phyloP scores from a whole-genome alignment of 371 early-diverging fungal species.

The Mucor racemosus region DNA sequence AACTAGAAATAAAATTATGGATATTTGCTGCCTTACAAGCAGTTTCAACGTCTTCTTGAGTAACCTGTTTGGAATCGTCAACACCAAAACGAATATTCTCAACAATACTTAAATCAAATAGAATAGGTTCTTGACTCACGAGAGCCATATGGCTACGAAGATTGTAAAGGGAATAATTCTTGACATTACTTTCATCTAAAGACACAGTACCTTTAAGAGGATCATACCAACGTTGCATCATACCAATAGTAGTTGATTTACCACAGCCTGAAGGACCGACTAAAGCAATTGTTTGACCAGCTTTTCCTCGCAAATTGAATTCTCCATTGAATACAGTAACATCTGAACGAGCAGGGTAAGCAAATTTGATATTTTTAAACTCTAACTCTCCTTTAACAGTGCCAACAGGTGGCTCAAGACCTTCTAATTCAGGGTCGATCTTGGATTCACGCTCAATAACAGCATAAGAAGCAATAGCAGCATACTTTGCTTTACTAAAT shows the following conservation, averaged over 20 bases:
- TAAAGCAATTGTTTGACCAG: slow-evolving; percentile 83
- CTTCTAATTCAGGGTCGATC: slow-evolving; percentile 75
- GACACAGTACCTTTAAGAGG: slow-evolving; percentile 59
- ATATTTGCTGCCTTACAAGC: slow-evolving; percentile 77
- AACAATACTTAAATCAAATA: slow-evolving; percentile 78
- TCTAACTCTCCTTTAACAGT: slow-evolving; percentile 56
- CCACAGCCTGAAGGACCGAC: slow-evolving; percentile 91
- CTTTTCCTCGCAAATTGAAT: slow-evolving; percentile 71
- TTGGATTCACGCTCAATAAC: slow-evolving; percentile 71
- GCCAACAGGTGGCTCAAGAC: slow-evolving; percentile 45
- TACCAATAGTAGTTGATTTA: slow-evolving; percentile 81
- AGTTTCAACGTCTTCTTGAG: slow-evolving; percentile 61
- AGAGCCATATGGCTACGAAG: slow-evolving; percentile 77
- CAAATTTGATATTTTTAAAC: slow-evolving; percentile 69
- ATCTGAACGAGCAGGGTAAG: slow-evolving; percentile 83
- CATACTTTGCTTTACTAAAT: slow-evolving; percentile 76
- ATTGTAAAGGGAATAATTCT: slow-evolving; percentile 61
- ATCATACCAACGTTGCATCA: slow-evolving; percentile 91
- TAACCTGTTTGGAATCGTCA: slow-evolving; percentile 40
- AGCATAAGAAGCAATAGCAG: slow-evolving; percentile 77
- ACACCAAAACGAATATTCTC: slow-evolving; percentile 81
- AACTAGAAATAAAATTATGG: slow-evolving; percentile 71
- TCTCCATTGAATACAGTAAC: slow-evolving; percentile 75
- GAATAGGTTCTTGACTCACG: slow-evolving; percentile 87
- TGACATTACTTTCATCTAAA: slow-evolving; percentile 72